phyloP scores from a whole-genome alignment of 2,329 filamentous ascomycete genomes.

The Diaporthe sp. region DNA sequence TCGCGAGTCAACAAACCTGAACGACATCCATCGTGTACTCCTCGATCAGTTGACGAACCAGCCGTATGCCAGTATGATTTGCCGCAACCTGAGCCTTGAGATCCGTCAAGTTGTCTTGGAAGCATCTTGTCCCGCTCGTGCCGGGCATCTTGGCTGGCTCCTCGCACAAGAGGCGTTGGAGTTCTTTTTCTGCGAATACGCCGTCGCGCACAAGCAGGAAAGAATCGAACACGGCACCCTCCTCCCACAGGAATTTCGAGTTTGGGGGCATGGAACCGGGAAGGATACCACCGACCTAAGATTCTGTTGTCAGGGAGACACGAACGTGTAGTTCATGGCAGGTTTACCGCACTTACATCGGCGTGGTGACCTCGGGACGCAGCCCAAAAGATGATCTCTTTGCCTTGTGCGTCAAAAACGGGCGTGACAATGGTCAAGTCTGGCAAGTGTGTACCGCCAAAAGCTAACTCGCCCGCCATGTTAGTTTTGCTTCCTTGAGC shows the following conservation, averaged over 20 bases:
- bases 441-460: constrained; percentile 56
- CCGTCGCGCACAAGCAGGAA: constrained; percentile 55
- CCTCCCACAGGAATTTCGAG: constrained; percentile 57
- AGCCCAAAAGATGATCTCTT: constrained; percentile 53
- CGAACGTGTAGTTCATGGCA: rapidly evolving
- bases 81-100: constrained; percentile 59
- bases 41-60: constrained; percentile 52
- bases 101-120: constrained; percentile 60
- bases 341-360: constrained; percentile 41
- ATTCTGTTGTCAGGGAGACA: neutral
- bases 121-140: constrained; percentile 52
- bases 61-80: constrained; percentile 55
- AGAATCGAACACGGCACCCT: constrained; percentile 56
- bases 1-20: constrained; percentile 41
- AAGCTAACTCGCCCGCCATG: neutral
- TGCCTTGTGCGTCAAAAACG: constrained; percentile 49
- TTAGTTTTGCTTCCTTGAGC: neutral
- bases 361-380: constrained; percentile 56
- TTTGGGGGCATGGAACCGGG: constrained; percentile 57
- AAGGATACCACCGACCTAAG: constrained; percentile 24
- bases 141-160: constrained; percentile 46
- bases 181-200: constrained; percentile 51
- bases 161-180: constrained; percentile 35
- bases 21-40: constrained; percentile 52
- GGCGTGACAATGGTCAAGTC: constrained; percentile 58